Conservation (phyloP, 495 filamentous ascomycete species). For the Oidiodendron maius region DNA sequence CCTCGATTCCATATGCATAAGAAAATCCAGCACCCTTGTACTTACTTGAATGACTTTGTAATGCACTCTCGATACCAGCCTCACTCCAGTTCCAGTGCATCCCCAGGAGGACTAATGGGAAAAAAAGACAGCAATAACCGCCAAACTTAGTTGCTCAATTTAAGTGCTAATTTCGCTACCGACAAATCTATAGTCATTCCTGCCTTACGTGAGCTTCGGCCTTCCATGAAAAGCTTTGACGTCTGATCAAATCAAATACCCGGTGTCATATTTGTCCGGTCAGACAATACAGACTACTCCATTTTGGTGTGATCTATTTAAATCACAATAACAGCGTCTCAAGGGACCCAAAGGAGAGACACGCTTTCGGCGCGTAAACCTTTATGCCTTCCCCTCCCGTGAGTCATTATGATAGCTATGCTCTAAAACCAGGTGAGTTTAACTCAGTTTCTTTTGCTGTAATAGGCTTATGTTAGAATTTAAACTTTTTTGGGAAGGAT, state of each 20-base stretch:
- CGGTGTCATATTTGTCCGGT: not conserved
- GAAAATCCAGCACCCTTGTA: no score
- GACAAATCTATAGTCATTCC: not conserved
- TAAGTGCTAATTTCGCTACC: not conserved
- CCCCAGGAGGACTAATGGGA: not conserved
- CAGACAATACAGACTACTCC: no score
- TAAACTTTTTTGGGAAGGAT: not conserved
- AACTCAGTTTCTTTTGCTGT: not conserved
- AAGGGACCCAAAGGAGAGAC: not conserved
- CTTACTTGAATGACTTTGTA: not conserved
- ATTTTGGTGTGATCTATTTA: not conserved
- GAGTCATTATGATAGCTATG: not conserved
- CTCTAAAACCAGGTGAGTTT: not conserved
- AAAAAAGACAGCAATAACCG: not conserved
- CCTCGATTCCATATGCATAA: no score
- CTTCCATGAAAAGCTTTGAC: not conserved
- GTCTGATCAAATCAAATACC: not conserved
- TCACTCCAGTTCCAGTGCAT: not conserved
- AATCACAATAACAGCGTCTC: not conserved
- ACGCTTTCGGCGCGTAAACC: not conserved
- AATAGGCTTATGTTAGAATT: not conserved
- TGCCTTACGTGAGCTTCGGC: not conserved
- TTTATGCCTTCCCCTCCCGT: not conserved
- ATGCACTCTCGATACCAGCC: not conserved
- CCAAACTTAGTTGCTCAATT: not conserved